Base-by-base conservation (phyloP, 2,329 filamentous ascomycete genomes). In the Blastomyces emzantsi region DNA sequence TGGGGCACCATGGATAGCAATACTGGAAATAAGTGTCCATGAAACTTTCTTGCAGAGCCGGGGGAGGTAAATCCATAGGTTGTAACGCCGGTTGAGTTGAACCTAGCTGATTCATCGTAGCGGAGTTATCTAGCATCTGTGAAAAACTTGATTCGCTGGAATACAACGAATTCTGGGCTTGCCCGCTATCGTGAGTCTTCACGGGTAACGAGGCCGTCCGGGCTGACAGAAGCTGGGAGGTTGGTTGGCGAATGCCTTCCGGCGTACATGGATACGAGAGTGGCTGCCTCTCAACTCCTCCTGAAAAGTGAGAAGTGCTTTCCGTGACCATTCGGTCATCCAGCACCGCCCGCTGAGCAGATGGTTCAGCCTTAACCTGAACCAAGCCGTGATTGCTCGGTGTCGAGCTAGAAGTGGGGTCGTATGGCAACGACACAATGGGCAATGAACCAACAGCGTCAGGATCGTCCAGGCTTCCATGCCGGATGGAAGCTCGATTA, bases 11-110 rank as follows among this genome's bases (percentile, higher is more conserved):
- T 1, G 76, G 64, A 52, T 78, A 78, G 61, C 75, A 77, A 63
- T 77, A 78, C 59, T 78, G 74, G 39, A 72, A 75, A 41, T 79
- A 79, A 0, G 77, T 79, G 43, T 79, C 77, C 3, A 72, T 70
- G 63, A 78, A 79, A 36, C 73, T 77, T 56, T 78, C 73, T 54
- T 75, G 73, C 0, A 79, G 69, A 60, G 65, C 67, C 19, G 63
- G 54, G 28, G 63, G 64, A 8, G 69, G 51, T 19, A 64, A 64
- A n/a, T 59, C 63, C 13, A 59, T 54, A 15, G 61, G 49, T 15
- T 55, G 52, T 15, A 30, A 19, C n/a, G n/a, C 22, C 17, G 41
- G 25, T 13, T 45, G 57, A 33, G 6, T 56, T 41, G 41, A 65
- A 49, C 60, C 62, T 61, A 63, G 66, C 65, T 49, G 65, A 62